Evolutionary conservation across 169 alveolate species (phyloP).

Genomic region (Neospora caninum): DNA sequence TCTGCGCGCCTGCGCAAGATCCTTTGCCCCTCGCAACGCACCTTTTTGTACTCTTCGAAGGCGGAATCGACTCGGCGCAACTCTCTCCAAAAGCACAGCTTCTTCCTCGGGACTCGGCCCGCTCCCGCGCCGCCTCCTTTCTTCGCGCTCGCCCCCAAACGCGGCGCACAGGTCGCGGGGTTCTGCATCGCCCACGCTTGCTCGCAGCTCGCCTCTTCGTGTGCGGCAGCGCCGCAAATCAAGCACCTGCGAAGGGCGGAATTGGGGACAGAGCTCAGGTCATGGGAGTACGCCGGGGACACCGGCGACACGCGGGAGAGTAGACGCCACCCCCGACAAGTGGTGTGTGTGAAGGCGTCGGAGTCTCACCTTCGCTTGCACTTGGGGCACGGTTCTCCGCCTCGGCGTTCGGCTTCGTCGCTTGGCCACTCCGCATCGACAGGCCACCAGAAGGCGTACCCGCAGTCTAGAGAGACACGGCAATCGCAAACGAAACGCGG

Average conservation of each 20-base stretch:
- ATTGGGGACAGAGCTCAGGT: no score
- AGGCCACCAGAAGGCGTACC: constrained; percentile 47
- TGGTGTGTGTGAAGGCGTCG: no score
- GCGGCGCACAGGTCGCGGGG: neutral
- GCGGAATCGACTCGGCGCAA: neutral
- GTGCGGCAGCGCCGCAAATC: neutral
- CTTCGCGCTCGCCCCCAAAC: neutral
- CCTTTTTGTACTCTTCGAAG: constrained; percentile 23
- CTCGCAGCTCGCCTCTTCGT: constrained; percentile 15
- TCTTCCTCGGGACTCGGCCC: neutral
- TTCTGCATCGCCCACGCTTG: neutral
- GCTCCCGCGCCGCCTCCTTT: neutral
- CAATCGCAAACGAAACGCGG: no score
- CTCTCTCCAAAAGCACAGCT: neutral
- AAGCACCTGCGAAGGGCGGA: neutral
- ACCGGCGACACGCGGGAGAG: no score
- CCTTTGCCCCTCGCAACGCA: neutral
- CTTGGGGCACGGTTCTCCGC: constrained; percentile 30
- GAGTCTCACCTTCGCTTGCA: constrained; percentile 7
- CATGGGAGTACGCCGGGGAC: no score
- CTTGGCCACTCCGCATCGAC: constrained; percentile 18
- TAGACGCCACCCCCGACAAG: no score
- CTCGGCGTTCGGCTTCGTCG: constrained; percentile 18
- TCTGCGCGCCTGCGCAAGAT: no score
- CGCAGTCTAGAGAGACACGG: neutral